phyloP scores from a whole-genome alignment of 2,329 filamentous ascomycete genomes.

The Arthroderma sp. region DNA sequence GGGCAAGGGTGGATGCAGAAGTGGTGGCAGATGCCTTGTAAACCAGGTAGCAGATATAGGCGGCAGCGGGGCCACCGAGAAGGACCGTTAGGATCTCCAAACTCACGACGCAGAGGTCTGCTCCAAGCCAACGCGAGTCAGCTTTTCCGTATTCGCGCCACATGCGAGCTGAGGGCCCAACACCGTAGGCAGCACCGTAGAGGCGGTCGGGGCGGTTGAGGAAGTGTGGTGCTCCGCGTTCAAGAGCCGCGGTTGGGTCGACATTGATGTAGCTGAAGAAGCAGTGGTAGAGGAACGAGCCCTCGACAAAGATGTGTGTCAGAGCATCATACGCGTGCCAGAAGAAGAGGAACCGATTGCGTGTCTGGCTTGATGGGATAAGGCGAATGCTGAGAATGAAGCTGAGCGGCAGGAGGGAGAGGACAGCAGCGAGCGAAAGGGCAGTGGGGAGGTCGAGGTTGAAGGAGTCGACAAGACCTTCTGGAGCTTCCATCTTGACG shows the following conservation, averaged over 20 bases:
- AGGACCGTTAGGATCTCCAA: constrained; percentile 50
- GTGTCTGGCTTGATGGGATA: constrained; percentile 41
- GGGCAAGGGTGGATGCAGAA: constrained; percentile 12
- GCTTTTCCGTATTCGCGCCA: constrained; percentile 57
- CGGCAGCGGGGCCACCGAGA: constrained; percentile 43
- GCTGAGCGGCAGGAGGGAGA: constrained; percentile 41
- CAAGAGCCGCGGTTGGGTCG: constrained; percentile 10
- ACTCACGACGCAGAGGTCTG: constrained; percentile 45
- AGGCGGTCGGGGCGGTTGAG: constrained; percentile 40
- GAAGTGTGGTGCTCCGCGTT: constrained; percentile 32
- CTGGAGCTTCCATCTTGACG: no score
- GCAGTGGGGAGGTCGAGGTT: constrained; percentile 27
- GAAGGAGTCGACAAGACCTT: constrained; percentile 2
- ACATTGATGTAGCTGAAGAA: constrained; percentile 56
- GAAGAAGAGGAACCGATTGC: constrained; percentile 67
- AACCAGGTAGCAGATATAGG: constrained; percentile 44
- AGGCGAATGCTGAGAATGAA: constrained; percentile 36
- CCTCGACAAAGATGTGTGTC: constrained; percentile 84
- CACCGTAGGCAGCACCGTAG: constrained; percentile 48
- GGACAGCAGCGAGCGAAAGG: constrained; percentile 41
- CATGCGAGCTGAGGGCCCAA: constrained; percentile 38
- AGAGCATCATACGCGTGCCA: constrained; percentile 92
- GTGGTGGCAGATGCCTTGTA: constrained; percentile 16
- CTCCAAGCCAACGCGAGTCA: constrained; percentile 46
- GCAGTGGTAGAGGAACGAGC: constrained; percentile 83